Conservation (phyloP, 1,284 basidiomycete genomes). For the Puccinia polysora region DNA sequence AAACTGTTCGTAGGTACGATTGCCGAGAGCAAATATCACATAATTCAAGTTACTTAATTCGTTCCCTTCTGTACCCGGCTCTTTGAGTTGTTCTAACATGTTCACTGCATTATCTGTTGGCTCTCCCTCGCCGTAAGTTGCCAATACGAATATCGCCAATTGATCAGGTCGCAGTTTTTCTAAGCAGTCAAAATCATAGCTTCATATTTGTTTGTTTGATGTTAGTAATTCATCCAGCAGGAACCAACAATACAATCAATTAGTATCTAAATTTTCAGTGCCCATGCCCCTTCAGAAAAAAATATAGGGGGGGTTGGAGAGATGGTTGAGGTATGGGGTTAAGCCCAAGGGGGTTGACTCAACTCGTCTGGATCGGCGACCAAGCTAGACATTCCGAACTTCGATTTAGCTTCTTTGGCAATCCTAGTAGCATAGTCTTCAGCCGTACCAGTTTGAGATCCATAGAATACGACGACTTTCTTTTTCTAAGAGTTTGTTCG, state of each 20-base stretch:
- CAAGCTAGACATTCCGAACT: constrained; percentile 84
- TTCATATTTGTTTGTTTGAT: too few species aligned
- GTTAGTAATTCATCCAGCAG: neutral
- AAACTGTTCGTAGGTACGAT: constrained; percentile 63
- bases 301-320: neutral
- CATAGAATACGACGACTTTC: constrained; percentile 88
- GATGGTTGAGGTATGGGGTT: too few species aligned
- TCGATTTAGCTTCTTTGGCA: constrained; percentile 76
- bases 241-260: neutral
- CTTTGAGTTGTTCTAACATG: constrained; percentile 84
- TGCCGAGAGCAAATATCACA: constrained; percentile 89
- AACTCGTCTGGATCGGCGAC: constrained; percentile 88
- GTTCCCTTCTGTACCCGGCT: constrained; percentile 78
- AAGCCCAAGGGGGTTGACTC: constrained; percentile 27
- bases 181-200: constrained; percentile 90
- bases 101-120: constrained; percentile 97
- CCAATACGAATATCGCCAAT: constrained; percentile 88
- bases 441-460: constrained; percentile 92
- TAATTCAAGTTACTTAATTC: constrained; percentile 81
- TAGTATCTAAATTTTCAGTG: neutral
- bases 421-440: constrained; percentile 91
- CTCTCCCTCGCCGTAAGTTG: constrained; percentile 97
- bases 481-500: constrained; percentile 71
- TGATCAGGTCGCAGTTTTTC: constrained; percentile 81
- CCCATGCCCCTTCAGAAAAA: neutral